A percentile compares a stretch with the other conserved stretches of the same genome.
phyloP scores from a whole-genome alignment of 2,329 filamentous ascomycete species.

The Lasiodiplodia gonubiensis region DNA sequence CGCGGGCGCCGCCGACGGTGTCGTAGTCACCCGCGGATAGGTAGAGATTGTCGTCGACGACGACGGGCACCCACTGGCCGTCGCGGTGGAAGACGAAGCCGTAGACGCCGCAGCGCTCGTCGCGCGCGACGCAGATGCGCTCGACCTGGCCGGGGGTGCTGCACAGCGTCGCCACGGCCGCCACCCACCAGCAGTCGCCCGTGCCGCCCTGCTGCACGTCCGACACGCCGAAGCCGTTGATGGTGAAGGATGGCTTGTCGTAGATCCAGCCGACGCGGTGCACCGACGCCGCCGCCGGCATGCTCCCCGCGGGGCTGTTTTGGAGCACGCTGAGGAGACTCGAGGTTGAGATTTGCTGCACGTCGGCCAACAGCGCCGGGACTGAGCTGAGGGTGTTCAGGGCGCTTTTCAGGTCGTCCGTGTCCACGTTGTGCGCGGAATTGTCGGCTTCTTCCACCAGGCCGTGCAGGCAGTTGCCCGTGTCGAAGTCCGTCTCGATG shows the following conservation, averaged over 20 bases:
- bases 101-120: conserved; percentile 78
- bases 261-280: conserved; percentile 64
- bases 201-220: conserved; percentile 80
- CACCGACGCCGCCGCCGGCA: neutral
- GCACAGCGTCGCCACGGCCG: conserved; percentile 76
- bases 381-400: neutral
- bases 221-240: conserved; percentile 75
- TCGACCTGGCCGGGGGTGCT: conserved; percentile 76
- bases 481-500: conserved; percentile 74
- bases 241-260: conserved; percentile 75
- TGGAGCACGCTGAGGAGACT: neutral
- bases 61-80: conserved; percentile 89
- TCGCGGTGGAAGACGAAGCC: conserved; percentile 86
- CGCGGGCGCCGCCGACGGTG: conserved; percentile 53
- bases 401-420: neutral
- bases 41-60: conserved; percentile 89
- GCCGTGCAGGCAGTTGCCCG: conserved; percentile 35
- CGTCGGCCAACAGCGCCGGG: neutral
- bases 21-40: conserved; percentile 77
- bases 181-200: conserved; percentile 87
- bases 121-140: conserved; percentile 72
- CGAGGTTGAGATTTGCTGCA: neutral
- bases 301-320: neutral
- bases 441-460: neutral
- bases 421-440: neutral